Base-by-base conservation (phyloP, 2,329 filamentous ascomycete genomes). In the Hypoxylon sp. region DNA sequence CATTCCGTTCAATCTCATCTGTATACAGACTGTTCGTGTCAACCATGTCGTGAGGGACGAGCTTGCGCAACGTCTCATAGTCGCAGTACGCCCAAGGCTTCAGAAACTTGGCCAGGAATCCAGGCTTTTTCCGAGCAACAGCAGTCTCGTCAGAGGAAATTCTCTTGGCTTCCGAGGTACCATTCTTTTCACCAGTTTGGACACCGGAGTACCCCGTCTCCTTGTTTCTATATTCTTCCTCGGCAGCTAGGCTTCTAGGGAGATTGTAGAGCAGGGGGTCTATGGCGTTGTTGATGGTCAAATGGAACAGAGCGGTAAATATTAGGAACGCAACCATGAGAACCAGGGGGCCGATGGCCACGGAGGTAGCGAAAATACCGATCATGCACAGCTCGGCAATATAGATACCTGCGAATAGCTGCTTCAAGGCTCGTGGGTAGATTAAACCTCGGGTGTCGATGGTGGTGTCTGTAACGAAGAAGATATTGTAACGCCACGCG, bases 401-500 rank as follows among this genome's bases (percentile, higher is more conserved):
- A 75, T 98, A 97, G 51, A 96, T 82, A 20, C 94, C 94, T 0
- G 90, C 89, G 26, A 94, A 88, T 49, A 96, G 87, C 61, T 97
- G 94, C 75, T 96, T 90, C 53, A 98, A 82, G 1, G 92, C 94
- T n/a, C 90, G 90, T 0, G 92, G 90, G 74, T 97, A 97, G 70
- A 92, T 89, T 13, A 94, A 85, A 15, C 94, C 94, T 73, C 96
- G 92, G 37, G 92, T 97, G 74, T 97, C 93, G 72, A 97, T 89
- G 62, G 87, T 80, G 7, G 91, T 88, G 74, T 96, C 91, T 52
- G 89, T 90, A 34, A 97, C 93, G 76, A 92, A 97, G 51, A 97
- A 84, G 57, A 98, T 79, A 74, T 97, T 96, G 83, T 98, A 97
- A 17, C 91, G 87, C 83, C 93, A 97, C 49, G 93, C 91, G 54